Evolutionary conservation across 257 asterid species (phyloP).

Genomic region (Ilex asprella): DNA sequence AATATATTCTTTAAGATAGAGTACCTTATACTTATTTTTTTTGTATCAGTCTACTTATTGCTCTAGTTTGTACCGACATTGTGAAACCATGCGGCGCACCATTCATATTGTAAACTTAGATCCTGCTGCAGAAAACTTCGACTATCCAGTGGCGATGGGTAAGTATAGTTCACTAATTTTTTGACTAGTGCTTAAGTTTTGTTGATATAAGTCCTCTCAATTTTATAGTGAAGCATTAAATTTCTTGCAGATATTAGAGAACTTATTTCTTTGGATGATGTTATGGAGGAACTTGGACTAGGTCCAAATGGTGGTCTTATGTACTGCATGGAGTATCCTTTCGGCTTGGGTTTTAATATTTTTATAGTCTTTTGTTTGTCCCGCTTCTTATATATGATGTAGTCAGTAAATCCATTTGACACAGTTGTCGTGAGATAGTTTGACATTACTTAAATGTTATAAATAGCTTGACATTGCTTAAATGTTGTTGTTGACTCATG

Average conservation of each 20-base stretch:
- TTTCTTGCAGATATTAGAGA: conserved; percentile 69
- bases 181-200: conserved; percentile 1
- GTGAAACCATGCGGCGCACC: conserved; percentile 70
- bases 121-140: conserved; percentile 94
- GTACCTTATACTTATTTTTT: neutral
- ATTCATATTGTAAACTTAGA: conserved; percentile 84
- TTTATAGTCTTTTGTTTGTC: neutral
- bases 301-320: conserved; percentile 98
- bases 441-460: too few species aligned
- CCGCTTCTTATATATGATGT: too few species aligned
- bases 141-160: conserved; percentile 98
- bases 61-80: conserved; percentile 74
- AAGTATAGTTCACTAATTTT: conserved; percentile 14
- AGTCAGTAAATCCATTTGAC: too few species aligned
- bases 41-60: conserved; percentile 79
- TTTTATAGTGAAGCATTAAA: conserved; percentile 6
- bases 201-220: conserved; percentile 1
- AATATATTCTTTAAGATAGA: neutral
- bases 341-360: neutral
- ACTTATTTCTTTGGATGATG: conserved; percentile 84
- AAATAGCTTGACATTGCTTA: too few species aligned
- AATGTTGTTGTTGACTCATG: too few species aligned
- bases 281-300: conserved; percentile 87
- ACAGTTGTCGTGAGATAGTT: too few species aligned
- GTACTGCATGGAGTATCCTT: conserved; percentile 99